Evolutionary conservation across 2,329 filamentous ascomycete genomes (phyloP).

Genomic region (Zasmidium angulare): DNA sequence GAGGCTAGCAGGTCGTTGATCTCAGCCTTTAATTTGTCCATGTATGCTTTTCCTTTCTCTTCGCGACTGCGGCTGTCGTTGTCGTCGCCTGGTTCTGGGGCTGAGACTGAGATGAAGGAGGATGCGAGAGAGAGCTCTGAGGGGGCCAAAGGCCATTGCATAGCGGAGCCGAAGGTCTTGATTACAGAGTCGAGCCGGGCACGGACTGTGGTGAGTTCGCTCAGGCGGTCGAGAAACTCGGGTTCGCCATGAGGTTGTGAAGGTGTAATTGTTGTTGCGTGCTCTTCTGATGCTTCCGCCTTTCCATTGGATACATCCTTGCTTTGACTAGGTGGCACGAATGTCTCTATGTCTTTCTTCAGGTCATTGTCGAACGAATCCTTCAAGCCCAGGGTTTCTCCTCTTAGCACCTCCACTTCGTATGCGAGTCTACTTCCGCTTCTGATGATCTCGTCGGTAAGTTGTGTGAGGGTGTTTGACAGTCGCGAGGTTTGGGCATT

Average conservation of each 20-base stretch:
- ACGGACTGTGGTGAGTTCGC: conserved; percentile 79
- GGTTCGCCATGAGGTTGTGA: conserved; percentile 46
- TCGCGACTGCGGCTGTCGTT: conserved; percentile 65
- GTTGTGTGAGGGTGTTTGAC: conserved; percentile 75
- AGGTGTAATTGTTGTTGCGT: background rate
- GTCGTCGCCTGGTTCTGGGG: conserved; percentile 60
- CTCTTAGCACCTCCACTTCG: conserved; percentile 89
- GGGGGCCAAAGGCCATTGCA: conserved; percentile 90
- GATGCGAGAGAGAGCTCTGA: conserved; percentile 84
- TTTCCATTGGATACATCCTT: conserved; percentile 6
- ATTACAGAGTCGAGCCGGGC: conserved; percentile 85
- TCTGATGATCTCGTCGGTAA: conserved; percentile 92
- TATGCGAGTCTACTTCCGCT: conserved; percentile 87
- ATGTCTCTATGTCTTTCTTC: conserved; percentile 68
- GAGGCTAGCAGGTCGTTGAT: conserved; percentile 64
- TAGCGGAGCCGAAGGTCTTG: conserved; percentile 87
- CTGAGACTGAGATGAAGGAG: conserved; percentile 86
- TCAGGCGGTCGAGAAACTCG: conserved; percentile 71
- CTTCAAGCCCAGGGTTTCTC: conserved; percentile 77
- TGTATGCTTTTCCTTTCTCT: conserved; percentile 82
- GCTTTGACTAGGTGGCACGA: conserved; percentile 49
- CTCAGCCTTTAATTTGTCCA: conserved; percentile 68
- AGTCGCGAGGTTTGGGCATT: conserved; percentile 84
- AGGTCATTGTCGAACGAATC: conserved; percentile 75
- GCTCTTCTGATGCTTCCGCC: conserved; percentile 2